These are phyloP conservation scores for Yarrowia osloensis DNA, from an alignment of 805 yeast genomes.

Conservation along the genomic window DNA sequence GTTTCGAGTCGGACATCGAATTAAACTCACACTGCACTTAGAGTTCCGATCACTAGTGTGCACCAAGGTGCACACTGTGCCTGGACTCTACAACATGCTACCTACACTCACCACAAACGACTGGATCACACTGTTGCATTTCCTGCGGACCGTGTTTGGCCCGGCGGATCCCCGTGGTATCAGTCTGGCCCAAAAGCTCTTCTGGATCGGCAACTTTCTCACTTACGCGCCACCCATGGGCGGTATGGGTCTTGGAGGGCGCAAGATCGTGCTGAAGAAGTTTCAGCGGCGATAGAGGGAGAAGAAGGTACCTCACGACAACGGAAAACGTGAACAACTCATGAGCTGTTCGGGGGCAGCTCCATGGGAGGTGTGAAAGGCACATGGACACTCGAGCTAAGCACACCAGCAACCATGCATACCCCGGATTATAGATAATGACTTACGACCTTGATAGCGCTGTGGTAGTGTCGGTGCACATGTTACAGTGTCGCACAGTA, in stretches of 20 bases:
- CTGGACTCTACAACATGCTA: background rate
- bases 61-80: no score
- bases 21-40: no score
- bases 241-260: slow-evolving; percentile 2
- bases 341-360: background rate
- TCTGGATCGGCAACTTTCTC: slow-evolving; percentile 21
- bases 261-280: slow-evolving; percentile 2
- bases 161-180: background rate
- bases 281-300: background rate
- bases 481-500: no score
- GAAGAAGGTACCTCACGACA: background rate
- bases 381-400: no score
- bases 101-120: slow-evolving; percentile 9
- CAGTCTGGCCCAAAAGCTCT: background rate
- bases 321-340: background rate
- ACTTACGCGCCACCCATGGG: slow-evolving; percentile 29
- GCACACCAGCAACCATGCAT: background rate
- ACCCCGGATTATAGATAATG: background rate
- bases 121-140: slow-evolving; percentile 13
- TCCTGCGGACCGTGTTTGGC: background rate
- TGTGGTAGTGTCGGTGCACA: no score
- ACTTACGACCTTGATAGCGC: no score
- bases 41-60: no score
- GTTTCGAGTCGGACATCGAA: no score
- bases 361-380: background rate